phyloP scores from a whole-genome alignment of 2,329 filamentous ascomycete genomes.

The Fusarium clavum region DNA sequence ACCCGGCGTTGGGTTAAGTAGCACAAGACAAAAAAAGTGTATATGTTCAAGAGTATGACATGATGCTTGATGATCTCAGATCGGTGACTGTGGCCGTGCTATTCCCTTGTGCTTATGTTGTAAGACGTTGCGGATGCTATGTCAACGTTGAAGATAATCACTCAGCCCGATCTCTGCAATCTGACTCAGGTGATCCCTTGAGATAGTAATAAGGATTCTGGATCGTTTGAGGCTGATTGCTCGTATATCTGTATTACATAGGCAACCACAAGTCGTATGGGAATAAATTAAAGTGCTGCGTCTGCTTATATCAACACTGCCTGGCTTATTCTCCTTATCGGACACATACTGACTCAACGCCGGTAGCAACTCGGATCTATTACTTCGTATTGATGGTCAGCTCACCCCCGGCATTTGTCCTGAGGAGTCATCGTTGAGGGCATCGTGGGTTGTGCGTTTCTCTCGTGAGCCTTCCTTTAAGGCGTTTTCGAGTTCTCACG shows the following conservation, averaged over 20 bases:
- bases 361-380: not conserved
- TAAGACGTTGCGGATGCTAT: not conserved
- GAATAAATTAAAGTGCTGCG: not conserved
- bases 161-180: not conserved
- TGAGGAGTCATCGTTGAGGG: not conserved
- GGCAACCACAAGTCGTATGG: not conserved
- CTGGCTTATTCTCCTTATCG: not conserved
- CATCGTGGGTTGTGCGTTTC: not conserved
- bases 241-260: slow-evolving; percentile 4
- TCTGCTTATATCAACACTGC: not conserved
- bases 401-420: not conserved
- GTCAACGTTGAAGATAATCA: not conserved
- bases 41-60: not conserved
- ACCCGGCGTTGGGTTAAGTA: slow-evolving; percentile 27
- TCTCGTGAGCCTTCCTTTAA: not conserved
- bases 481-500: not conserved
- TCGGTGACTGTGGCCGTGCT: not conserved
- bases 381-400: slow-evolving; percentile 4
- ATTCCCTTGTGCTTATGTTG: not conserved
- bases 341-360: not conserved
- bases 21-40: slow-evolving; percentile 13
- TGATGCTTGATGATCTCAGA: not conserved
- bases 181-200: not conserved
- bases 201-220: not conserved
- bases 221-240: not conserved